phyloP scores from a whole-genome alignment of 129 eudicot species.

The Lactuca sativa region DNA sequence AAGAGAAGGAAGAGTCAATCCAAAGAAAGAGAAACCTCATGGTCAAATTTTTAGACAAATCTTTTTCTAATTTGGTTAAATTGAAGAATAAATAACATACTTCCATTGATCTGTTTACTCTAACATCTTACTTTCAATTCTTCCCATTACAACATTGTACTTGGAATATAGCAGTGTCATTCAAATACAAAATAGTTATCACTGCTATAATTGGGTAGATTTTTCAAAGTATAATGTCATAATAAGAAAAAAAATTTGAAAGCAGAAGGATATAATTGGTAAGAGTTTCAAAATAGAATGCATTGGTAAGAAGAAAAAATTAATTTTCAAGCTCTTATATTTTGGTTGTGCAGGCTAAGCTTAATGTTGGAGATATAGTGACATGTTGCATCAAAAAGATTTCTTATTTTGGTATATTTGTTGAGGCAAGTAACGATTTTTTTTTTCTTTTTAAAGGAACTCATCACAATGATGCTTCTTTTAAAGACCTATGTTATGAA shows the following conservation, averaged over 20 bases:
- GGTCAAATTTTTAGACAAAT: conserved; percentile 39
- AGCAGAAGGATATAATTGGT: background rate
- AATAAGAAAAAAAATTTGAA: background rate
- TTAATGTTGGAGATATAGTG: conserved; percentile 73
- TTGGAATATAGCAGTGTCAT: background rate
- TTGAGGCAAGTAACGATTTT: conserved; percentile 57
- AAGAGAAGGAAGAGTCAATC: conserved; percentile 75
- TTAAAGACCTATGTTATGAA: background rate
- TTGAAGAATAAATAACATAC: background rate
- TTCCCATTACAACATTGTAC: background rate
- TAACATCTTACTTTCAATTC: background rate
- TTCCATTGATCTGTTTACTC: background rate
- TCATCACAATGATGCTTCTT: conserved; percentile 7
- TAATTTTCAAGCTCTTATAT: conserved; percentile 15
- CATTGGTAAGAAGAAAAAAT: too few relatives aligned
- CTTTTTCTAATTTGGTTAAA: conserved; percentile 1
- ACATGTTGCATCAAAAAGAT: conserved; percentile 75
- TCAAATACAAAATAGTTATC: background rate
- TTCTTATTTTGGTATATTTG: conserved; percentile 83
- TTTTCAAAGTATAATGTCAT: background rate
- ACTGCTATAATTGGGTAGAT: background rate
- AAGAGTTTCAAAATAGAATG: too few relatives aligned
- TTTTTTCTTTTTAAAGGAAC: conserved; percentile 3
- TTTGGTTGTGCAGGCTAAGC: conserved; percentile 59
- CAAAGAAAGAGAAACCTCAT: conserved; percentile 70